A percentile compares a stretch with the other conserved stretches of the same genome.
Conservation (phyloP, 2,329 filamentous ascomycete genomes). For the Clonostachys chloroleuca region DNA sequence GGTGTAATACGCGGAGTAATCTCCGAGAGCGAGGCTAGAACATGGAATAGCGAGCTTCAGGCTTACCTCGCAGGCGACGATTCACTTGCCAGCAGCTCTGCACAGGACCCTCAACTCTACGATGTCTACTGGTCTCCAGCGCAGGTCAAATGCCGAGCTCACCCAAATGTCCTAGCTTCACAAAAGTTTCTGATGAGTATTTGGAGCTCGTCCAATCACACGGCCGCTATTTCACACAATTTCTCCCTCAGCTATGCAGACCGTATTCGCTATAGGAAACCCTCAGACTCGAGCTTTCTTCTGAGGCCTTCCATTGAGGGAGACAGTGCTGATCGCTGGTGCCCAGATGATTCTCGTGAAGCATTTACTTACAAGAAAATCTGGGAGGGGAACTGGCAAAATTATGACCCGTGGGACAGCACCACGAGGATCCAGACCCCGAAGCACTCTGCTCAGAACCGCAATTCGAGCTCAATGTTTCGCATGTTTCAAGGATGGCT, state of each 20-base stretch:
- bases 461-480: constrained; percentile 69
- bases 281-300: constrained; percentile 50
- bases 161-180: constrained; percentile 57
- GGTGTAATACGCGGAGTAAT: constrained; percentile 64
- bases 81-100: constrained; percentile 41
- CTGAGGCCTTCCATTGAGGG: constrained; percentile 58
- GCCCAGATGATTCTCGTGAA: constrained; percentile 58
- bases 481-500: constrained; percentile 79
- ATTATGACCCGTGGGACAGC: constrained; percentile 72
- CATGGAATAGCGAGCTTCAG: constrained; percentile 60
- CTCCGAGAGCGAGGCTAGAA: constrained; percentile 54
- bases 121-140: constrained; percentile 72
- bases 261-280: constrained; percentile 53
- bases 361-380: constrained; percentile 69
- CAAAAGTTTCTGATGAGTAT: constrained; percentile 57
- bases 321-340: constrained; percentile 73
- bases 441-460: constrained; percentile 67
- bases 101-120: constrained; percentile 63
- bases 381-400: constrained; percentile 73
- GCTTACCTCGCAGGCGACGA: constrained; percentile 52
- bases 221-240: background rate
- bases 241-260: constrained; percentile 54
- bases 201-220: background rate
- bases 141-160: constrained; percentile 61
- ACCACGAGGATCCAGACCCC: constrained; percentile 57